Evolutionary conservation across 805 yeast species (phyloP), one percentile per base, ranked within the genome.

Genomic region (Candida tammaniensis): DNA sequence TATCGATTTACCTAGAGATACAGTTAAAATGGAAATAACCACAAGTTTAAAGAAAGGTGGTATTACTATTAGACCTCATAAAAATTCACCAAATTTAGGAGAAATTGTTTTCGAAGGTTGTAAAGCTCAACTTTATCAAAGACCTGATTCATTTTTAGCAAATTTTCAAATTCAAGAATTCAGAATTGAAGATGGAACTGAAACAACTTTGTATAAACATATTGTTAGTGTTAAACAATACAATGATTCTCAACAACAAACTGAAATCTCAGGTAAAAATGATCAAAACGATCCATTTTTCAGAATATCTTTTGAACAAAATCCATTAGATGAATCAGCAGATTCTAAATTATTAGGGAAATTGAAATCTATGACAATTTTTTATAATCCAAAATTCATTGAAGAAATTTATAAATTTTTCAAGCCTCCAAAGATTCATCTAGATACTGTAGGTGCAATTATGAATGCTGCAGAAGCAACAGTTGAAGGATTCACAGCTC

Each of bases 401-500:
- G 93, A 88, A 47, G 83, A 79, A 38, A 69, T 93, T 31, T 70
- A 75, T 11, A 61, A 57, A 38, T 91, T 94, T 51, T 93, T 93
- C 68, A 79, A 74, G 30, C 96, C 97, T 1, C 96, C 96, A 14
- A 79, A 78, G 39, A 78, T 78, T 17, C 95, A 89, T 48, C 68
- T 80, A 36, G 95, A 89, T 50, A 88, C 97, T 0, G 78, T 93
- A 15, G 91, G 88, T 23, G 93, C 93, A 7, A 76, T 94, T 17
- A 77, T 93, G 77, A 82, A 78, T 56, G 98, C 96, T 1, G 98
- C 99, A 0, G 96, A 89, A 42, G 86, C 89, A 0, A 89, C 96
- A 0, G 83, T 93, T 38, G 96, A 88, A 51, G 97, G 94, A 2
- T 68, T 93, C 43, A 81, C 97, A 0, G 70, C 80, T 17, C 96